Base-by-base conservation (phyloP, 148 eudicot genomes). In the Suaeda aralocaspica region DNA sequence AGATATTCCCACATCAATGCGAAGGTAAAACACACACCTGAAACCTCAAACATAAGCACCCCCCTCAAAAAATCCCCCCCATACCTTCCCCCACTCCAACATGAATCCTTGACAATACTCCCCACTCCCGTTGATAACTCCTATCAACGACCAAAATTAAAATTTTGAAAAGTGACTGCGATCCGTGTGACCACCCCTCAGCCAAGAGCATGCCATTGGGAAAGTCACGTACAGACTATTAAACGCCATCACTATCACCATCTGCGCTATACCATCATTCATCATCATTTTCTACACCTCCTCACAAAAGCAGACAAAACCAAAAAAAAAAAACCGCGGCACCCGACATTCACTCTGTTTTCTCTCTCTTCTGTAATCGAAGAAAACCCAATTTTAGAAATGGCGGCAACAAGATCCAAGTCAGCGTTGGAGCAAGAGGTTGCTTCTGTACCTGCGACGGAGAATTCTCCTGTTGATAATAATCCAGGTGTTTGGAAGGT, bases 331-430 rank as follows among this genome's bases (percentile, higher is more conserved):
- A 50, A 51, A 11, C n/a, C n/a, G n/a, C 63, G 4, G 55, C 1
- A 25, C 34, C 61, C 68, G 75, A 63, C 16, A 11, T 10, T 29
- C 31, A 8, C 0, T 69, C 45, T 30, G 12, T 21, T 52, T 2
- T 14, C 0, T 58, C 67, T 59, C 31, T 55, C 58, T 0, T 1
- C 12, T 36, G n/a, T n/a, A n/a, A n/a, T n/a, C n/a, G n/a, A n/a
- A n/a, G n/a, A n/a, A 56, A 28, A 8, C 60, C 73, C 67, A 70
- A 25, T 9, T 51, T 13, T 22, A 5, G 15, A n/a, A 64, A 88
- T 88, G 93, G 81, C 89, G 65, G 73, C 81, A 3, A 72, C 81
- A 86, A 55, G 90, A 86, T 22, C 70, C 80, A 6, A 74, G 68
- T 58, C 66, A 16, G 69, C 70, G 0, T 62, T 29, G 9, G 90